phyloP scores from a whole-genome alignment of 2,329 filamentous ascomycete species.

The Fusarium acutatum region DNA sequence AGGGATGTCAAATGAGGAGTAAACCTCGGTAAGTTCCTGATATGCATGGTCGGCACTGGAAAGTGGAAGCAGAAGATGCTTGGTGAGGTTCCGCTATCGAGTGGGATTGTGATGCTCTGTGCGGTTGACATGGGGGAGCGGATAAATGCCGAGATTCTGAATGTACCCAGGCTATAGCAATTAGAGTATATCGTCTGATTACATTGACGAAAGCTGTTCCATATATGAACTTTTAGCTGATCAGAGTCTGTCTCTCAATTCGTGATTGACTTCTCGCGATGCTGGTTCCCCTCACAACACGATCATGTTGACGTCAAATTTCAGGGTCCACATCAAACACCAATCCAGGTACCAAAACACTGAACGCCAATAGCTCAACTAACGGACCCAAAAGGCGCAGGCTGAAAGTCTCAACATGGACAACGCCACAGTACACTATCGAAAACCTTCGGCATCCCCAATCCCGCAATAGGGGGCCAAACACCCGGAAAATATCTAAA shows the following conservation, averaged over 20 bases:
- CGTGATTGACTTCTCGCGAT: neutral
- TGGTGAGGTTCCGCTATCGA: neutral
- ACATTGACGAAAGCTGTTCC: accelerated
- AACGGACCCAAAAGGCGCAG: neutral
- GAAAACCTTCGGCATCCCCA: neutral
- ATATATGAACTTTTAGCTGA: accelerated
- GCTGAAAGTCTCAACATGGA: slow-evolving; percentile 1
- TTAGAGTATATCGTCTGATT: neutral
- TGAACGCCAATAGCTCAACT: slow-evolving; percentile 5
- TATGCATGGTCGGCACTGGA: neutral
- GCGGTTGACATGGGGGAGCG: neutral
- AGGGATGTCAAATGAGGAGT: neutral
- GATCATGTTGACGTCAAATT: neutral
- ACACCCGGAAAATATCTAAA: neutral
- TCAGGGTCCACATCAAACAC: neutral
- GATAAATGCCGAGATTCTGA: neutral
- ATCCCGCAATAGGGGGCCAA: neutral
- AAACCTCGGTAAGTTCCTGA: neutral
- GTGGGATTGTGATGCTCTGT: neutral
- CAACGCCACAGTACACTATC: slow-evolving; percentile 5
- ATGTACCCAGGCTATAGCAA: accelerated
- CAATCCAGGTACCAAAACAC: neutral
- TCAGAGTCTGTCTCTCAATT: neutral
- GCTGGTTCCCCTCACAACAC: neutral
- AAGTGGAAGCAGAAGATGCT: neutral